Conservation (phyloP, 139 green algal genomes). For the Micractinium sp. region DNA sequence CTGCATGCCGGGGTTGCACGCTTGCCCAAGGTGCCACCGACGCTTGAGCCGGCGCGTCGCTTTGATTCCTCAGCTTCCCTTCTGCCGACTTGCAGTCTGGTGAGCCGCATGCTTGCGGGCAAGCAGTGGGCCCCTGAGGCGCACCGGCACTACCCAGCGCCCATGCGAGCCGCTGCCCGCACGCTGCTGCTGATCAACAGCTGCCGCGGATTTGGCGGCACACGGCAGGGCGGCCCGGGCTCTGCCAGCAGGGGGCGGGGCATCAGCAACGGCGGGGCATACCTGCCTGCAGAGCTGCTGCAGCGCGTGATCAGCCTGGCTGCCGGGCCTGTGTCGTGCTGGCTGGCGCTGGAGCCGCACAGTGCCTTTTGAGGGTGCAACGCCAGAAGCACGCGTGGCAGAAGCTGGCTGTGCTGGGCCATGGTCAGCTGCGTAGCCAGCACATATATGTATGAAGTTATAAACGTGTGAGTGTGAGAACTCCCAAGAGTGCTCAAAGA, state of each 20-base stretch:
- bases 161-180: not conserved
- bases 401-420: too few species aligned
- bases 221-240: not conserved
- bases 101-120: not conserved
- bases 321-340: not conserved
- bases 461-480: too few species aligned
- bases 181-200: not conserved
- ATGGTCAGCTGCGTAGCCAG: too few species aligned
- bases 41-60: too few species aligned
- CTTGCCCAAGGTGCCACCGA: too few species aligned
- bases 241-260: too few species aligned
- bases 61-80: too few species aligned
- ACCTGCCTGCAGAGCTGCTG: conserved; percentile 2
- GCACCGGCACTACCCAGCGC: not conserved
- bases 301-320: conserved; percentile 3
- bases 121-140: not conserved
- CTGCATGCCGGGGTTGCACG: not conserved
- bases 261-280: too few species aligned
- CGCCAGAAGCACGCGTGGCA: too few species aligned
- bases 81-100: not conserved
- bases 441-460: too few species aligned
- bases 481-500: too few species aligned
- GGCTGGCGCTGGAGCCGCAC: not conserved
- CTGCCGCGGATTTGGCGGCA: not conserved
- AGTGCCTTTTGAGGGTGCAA: too few species aligned